Evolutionary conservation across 768 basidiomycete species (phyloP).

Genomic region (Sporobolomyces roseus): DNA sequence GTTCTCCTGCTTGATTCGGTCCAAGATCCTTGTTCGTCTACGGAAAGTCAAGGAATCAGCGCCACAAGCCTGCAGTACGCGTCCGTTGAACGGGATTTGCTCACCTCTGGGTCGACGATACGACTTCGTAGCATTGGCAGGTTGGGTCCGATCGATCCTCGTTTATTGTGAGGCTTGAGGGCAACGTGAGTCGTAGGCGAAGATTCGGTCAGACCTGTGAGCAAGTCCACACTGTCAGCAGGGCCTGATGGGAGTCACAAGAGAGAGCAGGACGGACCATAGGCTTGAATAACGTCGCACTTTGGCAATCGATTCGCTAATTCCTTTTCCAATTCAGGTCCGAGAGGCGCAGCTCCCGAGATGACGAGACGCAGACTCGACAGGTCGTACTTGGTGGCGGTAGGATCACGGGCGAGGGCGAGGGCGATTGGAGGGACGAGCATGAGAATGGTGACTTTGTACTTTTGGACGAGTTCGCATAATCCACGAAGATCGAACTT

Average conservation of each 20-base stretch:
- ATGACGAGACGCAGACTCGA: constrained; percentile 33
- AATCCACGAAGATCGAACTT: constrained; percentile 69
- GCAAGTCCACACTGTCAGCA: too few species aligned
- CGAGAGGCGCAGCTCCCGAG: constrained; percentile 45
- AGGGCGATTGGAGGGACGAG: constrained; percentile 44
- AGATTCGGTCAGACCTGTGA: constrained; percentile 41
- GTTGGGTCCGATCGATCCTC: constrained; percentile 37
- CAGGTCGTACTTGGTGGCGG: constrained; percentile 41
- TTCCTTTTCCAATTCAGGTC: constrained; percentile 40
- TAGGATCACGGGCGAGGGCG: constrained; percentile 34
- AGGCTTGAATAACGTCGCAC: constrained; percentile 12
- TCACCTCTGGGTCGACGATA: constrained; percentile 35
- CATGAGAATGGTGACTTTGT: constrained; percentile 56
- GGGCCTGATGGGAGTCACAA: too few species aligned
- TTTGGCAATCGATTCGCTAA: constrained; percentile 24
- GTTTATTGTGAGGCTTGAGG: background rate
- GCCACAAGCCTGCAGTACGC: too few species aligned
- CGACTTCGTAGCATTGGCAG: constrained; percentile 34
- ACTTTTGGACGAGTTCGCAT: constrained; percentile 62
- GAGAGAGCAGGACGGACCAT: constrained; percentile 7
- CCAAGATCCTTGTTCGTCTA: constrained; percentile 37
- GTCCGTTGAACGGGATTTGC: background rate
- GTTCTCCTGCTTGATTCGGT: constrained; percentile 33
- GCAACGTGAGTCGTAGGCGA: constrained; percentile 30
- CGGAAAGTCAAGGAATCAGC: too few species aligned